phyloP scores from a whole-genome alignment of 495 filamentous ascomycete genomes.

The Trichoderma asperelloides region DNA sequence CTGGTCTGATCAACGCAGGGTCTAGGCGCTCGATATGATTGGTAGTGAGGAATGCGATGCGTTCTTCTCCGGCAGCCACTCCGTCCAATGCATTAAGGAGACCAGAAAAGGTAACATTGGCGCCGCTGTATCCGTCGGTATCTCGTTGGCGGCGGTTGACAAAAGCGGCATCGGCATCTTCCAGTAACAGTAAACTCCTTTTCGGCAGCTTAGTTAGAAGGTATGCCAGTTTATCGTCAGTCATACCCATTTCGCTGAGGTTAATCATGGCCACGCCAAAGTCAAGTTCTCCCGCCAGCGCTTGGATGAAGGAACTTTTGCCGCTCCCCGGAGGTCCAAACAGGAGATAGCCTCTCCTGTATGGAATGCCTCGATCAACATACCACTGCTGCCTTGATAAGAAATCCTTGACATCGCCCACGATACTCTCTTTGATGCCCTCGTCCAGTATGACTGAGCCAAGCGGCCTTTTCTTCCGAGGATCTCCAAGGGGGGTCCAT shows the following conservation, averaged over 20 bases:
- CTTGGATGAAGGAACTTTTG: constrained; percentile 95
- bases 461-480: constrained; percentile 76
- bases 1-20: constrained; percentile 79
- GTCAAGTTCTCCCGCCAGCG: constrained; percentile 81
- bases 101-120: constrained; percentile 91
- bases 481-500: constrained; percentile 81
- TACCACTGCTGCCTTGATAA: constrained; percentile 77
- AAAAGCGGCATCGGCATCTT: constrained; percentile 95
- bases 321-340: constrained; percentile 92
- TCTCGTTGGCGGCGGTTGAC: constrained; percentile 68
- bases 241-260: constrained; percentile 84
- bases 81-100: constrained; percentile 90
- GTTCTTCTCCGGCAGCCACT: constrained; percentile 88
- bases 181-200: constrained; percentile 76
- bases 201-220: constrained; percentile 81
- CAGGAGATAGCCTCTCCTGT: constrained; percentile 84
- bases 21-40: constrained; percentile 89
- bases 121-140: constrained; percentile 76
- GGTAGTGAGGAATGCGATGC: constrained; percentile 89
- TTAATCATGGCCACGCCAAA: constrained; percentile 94
- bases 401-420: constrained; percentile 80
- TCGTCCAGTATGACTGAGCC: constrained; percentile 80
- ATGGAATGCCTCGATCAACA: constrained; percentile 87
- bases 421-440: constrained; percentile 78
- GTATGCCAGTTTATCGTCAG: constrained; percentile 83